Evolutionary conservation across 1,284 basidiomycete species (phyloP), one percentile per base, ranked within the genome.

Genomic region (Cutaneotrichosporon curvatum): DNA sequence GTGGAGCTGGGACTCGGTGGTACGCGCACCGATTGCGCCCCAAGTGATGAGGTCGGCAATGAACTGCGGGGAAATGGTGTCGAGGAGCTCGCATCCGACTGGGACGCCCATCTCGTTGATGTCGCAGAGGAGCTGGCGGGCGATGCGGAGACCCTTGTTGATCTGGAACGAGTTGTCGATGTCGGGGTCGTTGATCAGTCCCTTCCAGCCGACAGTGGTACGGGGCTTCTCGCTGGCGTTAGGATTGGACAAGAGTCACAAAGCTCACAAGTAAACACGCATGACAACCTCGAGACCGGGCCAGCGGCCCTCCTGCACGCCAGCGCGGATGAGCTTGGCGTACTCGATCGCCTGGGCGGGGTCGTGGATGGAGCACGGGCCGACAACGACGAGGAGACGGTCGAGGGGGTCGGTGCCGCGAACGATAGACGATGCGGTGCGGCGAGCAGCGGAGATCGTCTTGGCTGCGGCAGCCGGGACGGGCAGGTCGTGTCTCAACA

Each of bases 1-100:
- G 70, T 98, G 94, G 5, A 97, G 85, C 71, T 98, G 94, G 3
- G 87, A 92, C 71, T 98, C 94, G 9, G 94, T 97, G 5, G 91
- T 95, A 23, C 90, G 80, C 14, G 90, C 90, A 34, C 94, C 94
- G 56, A 98, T 97, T 4, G 94, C 94, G 45, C 94, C 94, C 94
- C 94, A 98, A 3, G 86, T 83, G 43, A 96, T 88, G 20, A 96
- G 75, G 73, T 98, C 95, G 22, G 92, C 90, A 14, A 89, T 95
- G 75, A 90, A 98, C 68, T 96, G 91, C 2, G 91, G 91, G 55
- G 60, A 64, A 46, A 72, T 73, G 37, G 72, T 72, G 53, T 73
- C 70, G 46, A 92, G 76, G 65, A 94, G 85, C 68, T 94, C 89
- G 73, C 85, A 89, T 14, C 87, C 89, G 2, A 84, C 82, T 19